A percentile compares a stretch with the other conserved stretches of the same genome.
phyloP scores from a whole-genome alignment of 441 rosid species.

The Euphorbia celastroides region DNA sequence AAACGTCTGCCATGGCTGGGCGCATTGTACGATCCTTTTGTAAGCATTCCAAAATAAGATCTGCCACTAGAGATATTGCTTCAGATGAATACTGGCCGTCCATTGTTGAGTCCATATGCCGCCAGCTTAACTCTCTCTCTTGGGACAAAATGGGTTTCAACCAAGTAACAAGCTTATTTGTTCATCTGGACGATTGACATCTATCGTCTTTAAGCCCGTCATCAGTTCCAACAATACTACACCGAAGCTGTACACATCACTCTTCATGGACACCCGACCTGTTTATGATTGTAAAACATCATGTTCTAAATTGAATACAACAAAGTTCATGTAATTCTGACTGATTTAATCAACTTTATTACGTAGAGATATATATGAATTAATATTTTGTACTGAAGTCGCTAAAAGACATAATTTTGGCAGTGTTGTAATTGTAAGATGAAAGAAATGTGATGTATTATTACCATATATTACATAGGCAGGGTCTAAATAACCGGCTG shows the following conservation, averaged over 20 bases:
- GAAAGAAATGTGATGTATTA: no score
- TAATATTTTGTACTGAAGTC: no score
- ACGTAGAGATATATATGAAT: not conserved
- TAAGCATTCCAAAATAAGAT: slow-evolving; percentile 55
- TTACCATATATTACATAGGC: no score
- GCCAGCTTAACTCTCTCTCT: not conserved
- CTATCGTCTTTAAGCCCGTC: not conserved
- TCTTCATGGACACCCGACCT: not conserved
- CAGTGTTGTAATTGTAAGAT: no score
- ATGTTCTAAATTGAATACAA: not conserved
- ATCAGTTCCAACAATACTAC: not conserved
- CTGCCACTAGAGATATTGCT: slow-evolving; percentile 52
- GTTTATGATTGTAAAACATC: not conserved
- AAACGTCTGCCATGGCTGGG: no score
- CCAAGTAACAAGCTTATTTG: no score
- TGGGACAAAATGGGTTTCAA: not conserved
- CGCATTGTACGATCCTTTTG: slow-evolving; percentile 53
- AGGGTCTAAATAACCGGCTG: not conserved
- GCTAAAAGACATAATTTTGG: no score
- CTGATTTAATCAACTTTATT: not conserved
- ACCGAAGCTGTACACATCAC: not conserved
- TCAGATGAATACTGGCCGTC: slow-evolving; percentile 67
- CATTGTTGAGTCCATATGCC: slow-evolving; percentile 47
- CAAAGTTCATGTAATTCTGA: not conserved
- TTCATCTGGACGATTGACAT: not conserved